Base-by-base conservation (phyloP, 805 yeast species). In the Nakazawaea anatomiae region DNA sequence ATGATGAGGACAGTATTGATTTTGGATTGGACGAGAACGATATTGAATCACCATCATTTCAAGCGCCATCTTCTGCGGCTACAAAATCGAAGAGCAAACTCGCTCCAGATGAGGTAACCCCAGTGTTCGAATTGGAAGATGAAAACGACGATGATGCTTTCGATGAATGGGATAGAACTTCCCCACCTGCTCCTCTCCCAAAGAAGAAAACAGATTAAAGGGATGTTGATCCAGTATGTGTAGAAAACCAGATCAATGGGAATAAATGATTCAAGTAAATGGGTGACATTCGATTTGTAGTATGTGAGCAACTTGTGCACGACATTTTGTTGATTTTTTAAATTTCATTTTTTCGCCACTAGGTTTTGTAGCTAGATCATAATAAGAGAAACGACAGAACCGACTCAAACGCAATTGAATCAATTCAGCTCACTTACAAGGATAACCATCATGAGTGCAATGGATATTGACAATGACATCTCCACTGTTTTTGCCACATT, bases 401-500 rank as follows among this genome's bases (percentile, higher is more conserved):
- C 25, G 25, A 18, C 25, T 18, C 25, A 18, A 18, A 18, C 25
- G 25, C 25, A 18, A 18, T 18, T 18, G 25, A 18, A 18, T 18
- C 25, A 18, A 18, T 18, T 18, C 25, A 18, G 25, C 3, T 18
- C 25, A 3, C 25, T 18, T 4, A 18, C 9, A 27, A 40, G 5
- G 29, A 47, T 18, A 18, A 18, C 25, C 25, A 18, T 18, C 25
- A 18, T 47, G 50, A 48, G 44, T 39, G 47, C 36, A 7, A 51
- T 51, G 49, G 39, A 48, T 25, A 29, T 63, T 54, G 64, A 63
- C 31, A 44, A 43, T 28, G 80, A 76, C 55, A 68, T 74, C n/a
- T 70, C 76, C 12, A 70, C 73, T 12, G 69, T 80, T 6, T 72
- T 85, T 58, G 77, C 80, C 28, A 75, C 82, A 4, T 72, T 89